These are phyloP conservation scores for Xanthoparmelia taractica DNA, from an alignment of 495 filamentous ascomycete genomes.

Conservation along the genomic window DNA sequence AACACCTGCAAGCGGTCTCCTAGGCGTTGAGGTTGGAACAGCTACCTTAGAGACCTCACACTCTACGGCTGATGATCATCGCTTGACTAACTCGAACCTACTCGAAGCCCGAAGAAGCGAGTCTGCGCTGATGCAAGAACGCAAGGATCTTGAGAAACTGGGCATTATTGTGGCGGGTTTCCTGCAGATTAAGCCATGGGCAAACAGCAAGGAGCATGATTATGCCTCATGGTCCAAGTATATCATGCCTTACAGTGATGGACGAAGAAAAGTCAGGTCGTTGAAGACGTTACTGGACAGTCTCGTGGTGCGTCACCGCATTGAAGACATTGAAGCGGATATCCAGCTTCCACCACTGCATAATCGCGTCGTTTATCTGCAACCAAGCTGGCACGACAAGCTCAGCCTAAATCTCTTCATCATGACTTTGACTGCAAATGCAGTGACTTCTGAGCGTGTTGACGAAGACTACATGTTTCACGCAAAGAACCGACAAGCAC, in stretches of 20 bases:
- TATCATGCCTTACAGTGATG: constrained; percentile 57
- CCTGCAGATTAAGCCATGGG: constrained; percentile 72
- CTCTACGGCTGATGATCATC: constrained; percentile 21
- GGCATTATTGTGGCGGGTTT: constrained; percentile 63
- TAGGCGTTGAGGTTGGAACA: constrained; percentile 62
- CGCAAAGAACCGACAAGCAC: constrained; percentile 53
- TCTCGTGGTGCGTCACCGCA: constrained; percentile 71
- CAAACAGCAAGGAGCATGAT: constrained; percentile 42
- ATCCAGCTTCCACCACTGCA: constrained; percentile 59
- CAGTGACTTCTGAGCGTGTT: constrained; percentile 76
- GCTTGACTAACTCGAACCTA: constrained; percentile 23
- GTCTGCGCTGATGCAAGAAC: constrained; percentile 44
- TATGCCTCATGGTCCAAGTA: constrained; percentile 63
- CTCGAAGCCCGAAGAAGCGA: constrained; percentile 33
- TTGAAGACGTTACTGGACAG: constrained; percentile 64
- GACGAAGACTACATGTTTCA: constrained; percentile 89
- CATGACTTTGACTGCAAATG: constrained; percentile 71
- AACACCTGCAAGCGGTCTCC: constrained; percentile 75
- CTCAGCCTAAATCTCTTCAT: constrained; percentile 79
- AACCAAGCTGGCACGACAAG: constrained; percentile 77
- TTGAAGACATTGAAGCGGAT: constrained; percentile 59
- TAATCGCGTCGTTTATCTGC: constrained; percentile 64
- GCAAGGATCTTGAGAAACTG: constrained; percentile 67
- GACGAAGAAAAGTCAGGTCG: constrained; percentile 49
- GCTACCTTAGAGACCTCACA: constrained; percentile 40